Evolutionary conservation across 164 flowering plant genomes (phyloP), one percentile per base, ranked within the genome.

Genomic region (Piper betle): DNA sequence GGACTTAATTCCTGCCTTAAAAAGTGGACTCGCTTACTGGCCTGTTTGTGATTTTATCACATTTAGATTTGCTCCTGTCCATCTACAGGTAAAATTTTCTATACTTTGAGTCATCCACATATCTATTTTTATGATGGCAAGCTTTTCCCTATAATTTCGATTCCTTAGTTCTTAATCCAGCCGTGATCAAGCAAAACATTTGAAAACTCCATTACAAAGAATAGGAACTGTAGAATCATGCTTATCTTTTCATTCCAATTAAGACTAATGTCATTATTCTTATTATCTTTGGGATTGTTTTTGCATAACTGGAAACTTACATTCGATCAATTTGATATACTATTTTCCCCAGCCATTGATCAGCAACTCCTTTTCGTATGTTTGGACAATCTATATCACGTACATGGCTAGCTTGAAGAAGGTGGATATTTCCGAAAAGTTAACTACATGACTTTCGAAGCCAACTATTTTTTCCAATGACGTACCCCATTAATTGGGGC

Each of bases 361-460:
- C 52, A 85, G 81, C 81, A 89, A 84, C 64, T 75, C 88, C 0
- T 92, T 84, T 74, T 63, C 98, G 33, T 92, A 80, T 67, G 37
- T 86, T 62, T 92, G 98, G 98, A 84, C 87, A 13, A 72, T 92
- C 61, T 89, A 89, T 62, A 62, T 92, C 70, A 92, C 98, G 10
- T 92, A 89, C 77, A 89, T 83, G 95, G 98, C 90, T 54, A 78
- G 80, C 74, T 78, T 81, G 57, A 69, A 77, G 73, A 89, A 84
- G 84, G 83, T 69, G n/a, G 64, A 38, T 46, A 46, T 46, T 0
- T 10, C 15, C 0, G 50, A 46, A 46, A 46, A 10, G 13, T 46
- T 15, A 10, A 15, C 50, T 46, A 15, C 50, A 10, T 46, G 50
- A 46, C 11, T 9, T 9, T 10, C 15, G 15, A 10, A 12, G 11